Percentiles rank a stretch among this genome's conserved stretches.
These are phyloP conservation scores for Ceraceosorus bombacis DNA, from an alignment of 1,284 basidiomycete genomes.

Conservation along the genomic window DNA sequence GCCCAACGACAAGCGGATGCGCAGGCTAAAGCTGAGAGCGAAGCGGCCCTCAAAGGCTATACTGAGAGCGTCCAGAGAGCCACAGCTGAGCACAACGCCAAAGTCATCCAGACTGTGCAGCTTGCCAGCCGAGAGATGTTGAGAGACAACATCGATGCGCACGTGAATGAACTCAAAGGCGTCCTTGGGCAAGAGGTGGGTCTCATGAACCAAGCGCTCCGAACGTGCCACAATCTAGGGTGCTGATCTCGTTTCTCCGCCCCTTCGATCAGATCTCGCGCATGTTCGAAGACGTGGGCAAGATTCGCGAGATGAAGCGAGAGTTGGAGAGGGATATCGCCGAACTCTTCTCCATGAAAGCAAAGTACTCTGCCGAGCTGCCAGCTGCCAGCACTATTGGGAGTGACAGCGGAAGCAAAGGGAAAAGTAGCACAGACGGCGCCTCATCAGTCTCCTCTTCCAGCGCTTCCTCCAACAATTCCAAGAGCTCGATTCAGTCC, in stretches of 20 bases:
- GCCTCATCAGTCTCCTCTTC: too few species aligned
- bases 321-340: conserved; percentile 36
- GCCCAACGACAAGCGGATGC: conserved; percentile 25
- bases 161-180: conserved; percentile 36
- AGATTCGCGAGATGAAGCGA: conserved; percentile 36
- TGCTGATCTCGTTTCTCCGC: too few species aligned
- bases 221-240: too few species aligned
- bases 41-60: conserved; percentile 27
- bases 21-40: conserved; percentile 19
- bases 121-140: conserved; percentile 34
- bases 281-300: conserved; percentile 43
- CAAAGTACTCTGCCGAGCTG: conserved; percentile 12
- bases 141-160: conserved; percentile 25
- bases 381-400: too few species aligned
- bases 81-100: conserved; percentile 28
- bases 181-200: conserved; percentile 8
- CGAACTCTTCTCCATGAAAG: conserved; percentile 37
- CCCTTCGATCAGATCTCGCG: conserved; percentile 20
- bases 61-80: conserved; percentile 23
- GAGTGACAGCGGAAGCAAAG: too few species aligned
- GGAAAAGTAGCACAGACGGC: too few species aligned
- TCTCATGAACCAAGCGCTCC: neutral
- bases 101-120: conserved; percentile 33
- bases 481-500: too few species aligned
- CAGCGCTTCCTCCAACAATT: too few species aligned